These are phyloP conservation scores for Tuber calosporum DNA, from an alignment of 495 filamentous ascomycete species.

Conservation along the genomic window DNA sequence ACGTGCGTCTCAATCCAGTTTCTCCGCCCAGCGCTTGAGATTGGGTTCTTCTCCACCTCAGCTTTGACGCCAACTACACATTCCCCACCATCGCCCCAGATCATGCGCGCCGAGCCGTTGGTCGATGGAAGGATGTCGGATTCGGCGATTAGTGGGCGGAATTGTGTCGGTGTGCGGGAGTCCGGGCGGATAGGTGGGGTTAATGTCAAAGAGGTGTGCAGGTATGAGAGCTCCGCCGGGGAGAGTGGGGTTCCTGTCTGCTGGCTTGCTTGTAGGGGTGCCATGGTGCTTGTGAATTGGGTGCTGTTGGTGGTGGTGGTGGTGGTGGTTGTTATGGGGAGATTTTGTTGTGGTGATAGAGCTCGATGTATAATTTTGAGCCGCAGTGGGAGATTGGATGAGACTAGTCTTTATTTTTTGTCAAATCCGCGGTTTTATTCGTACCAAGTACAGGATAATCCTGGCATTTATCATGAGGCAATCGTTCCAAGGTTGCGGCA, in stretches of 20 bases:
- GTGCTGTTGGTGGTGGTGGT: conserved; percentile 3
- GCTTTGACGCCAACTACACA: conserved; percentile 92
- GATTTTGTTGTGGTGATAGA: neutral
- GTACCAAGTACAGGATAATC: too few relatives aligned
- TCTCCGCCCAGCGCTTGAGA: conserved; percentile 40
- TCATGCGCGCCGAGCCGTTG: conserved; percentile 86
- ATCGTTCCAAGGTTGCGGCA: too few relatives aligned
- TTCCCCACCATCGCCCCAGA: conserved; percentile 90
- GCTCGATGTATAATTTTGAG: too few relatives aligned
- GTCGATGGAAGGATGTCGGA: conserved; percentile 78
- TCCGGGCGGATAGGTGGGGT: conserved; percentile 83
- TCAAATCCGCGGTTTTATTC: too few relatives aligned
- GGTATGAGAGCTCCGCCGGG: conserved; percentile 91
- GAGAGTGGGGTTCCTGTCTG: conserved; percentile 57
- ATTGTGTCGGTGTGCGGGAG: conserved; percentile 70
- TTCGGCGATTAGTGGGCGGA: conserved; percentile 84
- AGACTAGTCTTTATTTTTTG: too few relatives aligned
- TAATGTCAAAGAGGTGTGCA: conserved; percentile 75
- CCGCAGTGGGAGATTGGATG: conserved; percentile 6
- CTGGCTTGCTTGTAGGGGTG: conserved; percentile 28
- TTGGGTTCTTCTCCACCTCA: conserved; percentile 61
- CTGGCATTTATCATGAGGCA: too few relatives aligned
- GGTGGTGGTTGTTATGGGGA: neutral
- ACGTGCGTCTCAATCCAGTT: conserved; percentile 41
- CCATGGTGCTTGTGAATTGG: conserved; percentile 28